Evolutionary conservation across 208 protist species (phyloP).

Genomic region (Crithidia brevicula): DNA sequence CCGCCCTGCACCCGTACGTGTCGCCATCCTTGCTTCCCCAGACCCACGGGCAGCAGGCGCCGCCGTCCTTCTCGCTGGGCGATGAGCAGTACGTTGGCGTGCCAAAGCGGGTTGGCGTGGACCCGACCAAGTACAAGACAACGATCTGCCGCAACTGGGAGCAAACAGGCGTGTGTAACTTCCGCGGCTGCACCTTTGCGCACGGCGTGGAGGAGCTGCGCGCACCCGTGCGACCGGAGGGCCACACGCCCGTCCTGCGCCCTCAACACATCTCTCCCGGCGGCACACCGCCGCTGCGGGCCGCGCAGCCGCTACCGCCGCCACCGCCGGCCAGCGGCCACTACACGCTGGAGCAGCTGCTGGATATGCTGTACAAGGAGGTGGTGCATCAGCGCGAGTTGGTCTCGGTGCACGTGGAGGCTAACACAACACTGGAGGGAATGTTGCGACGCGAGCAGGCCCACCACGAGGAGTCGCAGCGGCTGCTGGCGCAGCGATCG

Average conservation of each 20-base stretch:
- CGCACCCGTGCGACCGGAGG: slow-evolving; percentile 44
- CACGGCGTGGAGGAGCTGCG: slow-evolving; percentile 85
- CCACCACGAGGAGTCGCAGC: slow-evolving; percentile 43
- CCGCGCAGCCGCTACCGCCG: slow-evolving; percentile 23
- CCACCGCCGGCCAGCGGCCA: slow-evolving; percentile 20
- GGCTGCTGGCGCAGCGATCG: slow-evolving; percentile 50
- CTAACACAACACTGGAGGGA: slow-evolving; percentile 70
- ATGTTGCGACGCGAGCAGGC: slow-evolving; percentile 66
- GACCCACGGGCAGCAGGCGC: slow-evolving; percentile 44
- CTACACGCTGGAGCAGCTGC: slow-evolving; percentile 61
- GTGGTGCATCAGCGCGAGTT: slow-evolving; percentile 62
- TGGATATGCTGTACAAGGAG: slow-evolving; percentile 72
- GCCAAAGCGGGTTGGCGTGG: slow-evolving; percentile 62
- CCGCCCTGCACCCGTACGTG: slow-evolving; percentile 49
- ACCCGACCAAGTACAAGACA: slow-evolving; percentile 87
- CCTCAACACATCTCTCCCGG: slow-evolving; percentile 36
- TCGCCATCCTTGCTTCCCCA: slow-evolving; percentile 41
- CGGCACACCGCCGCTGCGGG: slow-evolving; percentile 45
- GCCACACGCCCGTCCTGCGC: slow-evolving; percentile 42
- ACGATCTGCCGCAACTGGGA: slow-evolving; percentile 88
- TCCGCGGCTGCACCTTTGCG: slow-evolving; percentile 84
- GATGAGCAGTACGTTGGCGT: slow-evolving; percentile 38
- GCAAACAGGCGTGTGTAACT: slow-evolving; percentile 64
- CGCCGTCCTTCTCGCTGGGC: slow-evolving; percentile 60
- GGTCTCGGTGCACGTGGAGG: slow-evolving; percentile 65